A percentile compares a stretch with the other conserved stretches of the same genome.
These are phyloP conservation scores for Camellia lanceoleosa DNA, from an alignment of 148 eudicot genomes.

Conservation along the genomic window DNA sequence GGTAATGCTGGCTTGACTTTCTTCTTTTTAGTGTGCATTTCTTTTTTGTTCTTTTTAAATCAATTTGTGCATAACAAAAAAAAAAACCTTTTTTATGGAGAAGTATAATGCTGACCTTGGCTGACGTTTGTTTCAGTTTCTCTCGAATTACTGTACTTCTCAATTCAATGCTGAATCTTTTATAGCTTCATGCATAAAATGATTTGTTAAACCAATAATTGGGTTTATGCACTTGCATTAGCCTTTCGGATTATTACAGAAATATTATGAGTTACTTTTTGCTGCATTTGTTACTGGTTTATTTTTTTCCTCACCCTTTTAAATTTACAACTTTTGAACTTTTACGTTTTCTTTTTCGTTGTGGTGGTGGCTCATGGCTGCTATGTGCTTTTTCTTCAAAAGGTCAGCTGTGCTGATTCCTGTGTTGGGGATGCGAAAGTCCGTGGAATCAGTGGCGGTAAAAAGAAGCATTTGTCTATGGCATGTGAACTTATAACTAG, in stretches of 20 bases:
- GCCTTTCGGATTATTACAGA: background rate
- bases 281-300: background rate
- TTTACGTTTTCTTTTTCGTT: constrained; percentile 1
- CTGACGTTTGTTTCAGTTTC: constrained; percentile 1
- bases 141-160: background rate
- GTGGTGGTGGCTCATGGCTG: background rate
- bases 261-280: background rate
- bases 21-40: background rate
- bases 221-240: background rate
- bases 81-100: background rate
- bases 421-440: constrained; percentile 97
- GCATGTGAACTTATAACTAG: constrained; percentile 98
- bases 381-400: constrained; percentile 25
- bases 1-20: constrained; percentile 43
- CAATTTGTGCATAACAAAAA: background rate
- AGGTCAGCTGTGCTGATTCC: constrained; percentile 97
- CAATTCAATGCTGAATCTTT: background rate
- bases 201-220: background rate
- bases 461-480: constrained; percentile 86
- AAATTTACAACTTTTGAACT: background rate
- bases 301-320: background rate
- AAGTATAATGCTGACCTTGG: background rate
- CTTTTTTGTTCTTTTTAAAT: background rate
- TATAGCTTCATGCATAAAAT: background rate
- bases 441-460: constrained; percentile 99